Evolutionary conservation across 2,329 filamentous ascomycete species (phyloP).

Genomic region (Teratosphaeriaceae sp.): DNA sequence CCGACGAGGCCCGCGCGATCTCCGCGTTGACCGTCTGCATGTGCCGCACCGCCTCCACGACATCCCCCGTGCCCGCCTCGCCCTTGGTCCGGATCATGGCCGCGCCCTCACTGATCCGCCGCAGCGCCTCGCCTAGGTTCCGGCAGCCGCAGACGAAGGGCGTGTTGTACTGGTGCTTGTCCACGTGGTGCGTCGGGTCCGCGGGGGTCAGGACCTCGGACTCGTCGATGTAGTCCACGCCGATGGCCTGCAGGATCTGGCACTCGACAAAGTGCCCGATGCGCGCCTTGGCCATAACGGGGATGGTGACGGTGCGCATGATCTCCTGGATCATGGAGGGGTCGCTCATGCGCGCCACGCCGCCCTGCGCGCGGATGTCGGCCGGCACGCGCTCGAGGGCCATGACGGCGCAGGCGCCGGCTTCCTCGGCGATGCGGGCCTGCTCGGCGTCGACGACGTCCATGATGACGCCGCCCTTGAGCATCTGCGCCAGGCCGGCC

Average conservation of each 20-base stretch:
- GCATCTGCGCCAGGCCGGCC: slow-evolving; percentile 91
- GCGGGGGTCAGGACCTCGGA: slow-evolving; percentile 95
- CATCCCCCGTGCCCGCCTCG: slow-evolving; percentile 93
- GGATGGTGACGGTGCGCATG: slow-evolving; percentile 89
- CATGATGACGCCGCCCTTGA: slow-evolving; percentile 99
- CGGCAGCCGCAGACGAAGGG: slow-evolving; percentile 97
- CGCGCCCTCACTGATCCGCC: slow-evolving; percentile 85
- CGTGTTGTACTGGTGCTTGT: slow-evolving; percentile 73
- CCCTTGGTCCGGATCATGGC: slow-evolving; percentile 99
- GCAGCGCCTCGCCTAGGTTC: slow-evolving; percentile 86
- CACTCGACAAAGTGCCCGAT: slow-evolving; percentile 98
- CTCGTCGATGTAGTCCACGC: slow-evolving; percentile 97
- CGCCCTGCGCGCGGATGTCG: slow-evolving; percentile 87
- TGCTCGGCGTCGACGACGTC: slow-evolving; percentile 91
- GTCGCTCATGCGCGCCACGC: slow-evolving; percentile 95
- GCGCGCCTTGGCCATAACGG: slow-evolving; percentile 97
- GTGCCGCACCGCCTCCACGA: slow-evolving; percentile 93
- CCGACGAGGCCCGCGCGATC: slow-evolving; percentile 63
- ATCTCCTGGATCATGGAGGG: slow-evolving; percentile 92
- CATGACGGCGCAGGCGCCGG: slow-evolving; percentile 95
- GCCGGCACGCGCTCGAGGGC: slow-evolving; percentile 95
- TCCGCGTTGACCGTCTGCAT: slow-evolving; percentile 85
- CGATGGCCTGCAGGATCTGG: slow-evolving; percentile 90
- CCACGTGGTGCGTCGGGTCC: slow-evolving; percentile 84
- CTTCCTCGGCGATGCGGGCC: slow-evolving; percentile 93